Evolutionary conservation across 768 basidiomycete species (phyloP).

Genomic region (Xerocomellus amylosporus): DNA sequence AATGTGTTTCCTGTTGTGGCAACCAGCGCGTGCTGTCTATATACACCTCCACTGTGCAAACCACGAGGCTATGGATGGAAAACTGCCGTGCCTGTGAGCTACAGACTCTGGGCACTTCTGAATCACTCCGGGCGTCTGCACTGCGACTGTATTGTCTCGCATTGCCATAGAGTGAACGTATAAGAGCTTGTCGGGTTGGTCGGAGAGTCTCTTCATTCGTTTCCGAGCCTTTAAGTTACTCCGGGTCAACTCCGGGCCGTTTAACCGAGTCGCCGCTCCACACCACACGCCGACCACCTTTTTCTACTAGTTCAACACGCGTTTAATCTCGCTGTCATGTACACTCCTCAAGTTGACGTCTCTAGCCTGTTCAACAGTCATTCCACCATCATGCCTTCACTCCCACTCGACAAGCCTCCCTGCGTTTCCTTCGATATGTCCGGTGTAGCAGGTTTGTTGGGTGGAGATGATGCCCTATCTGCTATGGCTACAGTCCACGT

Average conservation of each 20-base stretch:
- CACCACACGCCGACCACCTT: too few relatives aligned
- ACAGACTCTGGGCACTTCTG: too few relatives aligned
- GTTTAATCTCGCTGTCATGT: not conserved
- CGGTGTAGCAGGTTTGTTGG: conserved; percentile 27
- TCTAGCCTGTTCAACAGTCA: not conserved
- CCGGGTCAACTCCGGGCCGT: not conserved
- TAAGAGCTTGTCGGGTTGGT: not conserved
- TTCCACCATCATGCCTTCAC: not conserved
- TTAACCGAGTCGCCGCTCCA: not conserved
- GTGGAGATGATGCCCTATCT: conserved; percentile 33
- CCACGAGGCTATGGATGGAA: too few relatives aligned
- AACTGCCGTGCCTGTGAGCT: too few relatives aligned
- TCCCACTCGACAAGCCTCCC: conserved; percentile 2
- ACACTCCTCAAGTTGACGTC: not conserved
- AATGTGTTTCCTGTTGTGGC: too few relatives aligned
- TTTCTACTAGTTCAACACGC: not conserved
- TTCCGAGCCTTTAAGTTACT: not conserved
- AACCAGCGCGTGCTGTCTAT: too few relatives aligned
- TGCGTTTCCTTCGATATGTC: conserved; percentile 20
- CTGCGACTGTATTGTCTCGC: not conserved
- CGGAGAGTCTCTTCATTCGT: not conserved
- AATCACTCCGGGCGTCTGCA: too few relatives aligned
- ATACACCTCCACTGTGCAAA: too few relatives aligned
- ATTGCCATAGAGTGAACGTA: not conserved
- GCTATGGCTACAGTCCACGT: conserved; percentile 30